Evolutionary conservation across 2,329 filamentous ascomycete genomes (phyloP).

Genomic region (Fusarium continuum): DNA sequence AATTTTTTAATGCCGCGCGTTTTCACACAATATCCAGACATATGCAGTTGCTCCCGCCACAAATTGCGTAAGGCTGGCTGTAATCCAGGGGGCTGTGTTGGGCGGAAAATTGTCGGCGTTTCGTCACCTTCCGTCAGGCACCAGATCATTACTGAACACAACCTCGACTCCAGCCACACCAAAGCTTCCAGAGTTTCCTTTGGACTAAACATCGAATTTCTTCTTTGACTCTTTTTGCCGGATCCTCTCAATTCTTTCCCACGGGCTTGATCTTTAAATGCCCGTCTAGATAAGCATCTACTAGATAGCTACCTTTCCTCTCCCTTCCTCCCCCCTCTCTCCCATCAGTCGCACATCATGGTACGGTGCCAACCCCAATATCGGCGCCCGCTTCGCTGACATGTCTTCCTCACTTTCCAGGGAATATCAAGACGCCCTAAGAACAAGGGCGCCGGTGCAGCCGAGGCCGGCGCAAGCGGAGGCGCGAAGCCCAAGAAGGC

Average conservation of each 20-base stretch:
- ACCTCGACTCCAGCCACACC: slow-evolving; percentile 44
- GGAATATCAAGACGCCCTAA: slow-evolving; percentile 55
- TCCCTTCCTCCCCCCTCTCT: slow-evolving; percentile 27
- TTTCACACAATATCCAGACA: slow-evolving; percentile 11
- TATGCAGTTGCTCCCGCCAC: slow-evolving; percentile 30
- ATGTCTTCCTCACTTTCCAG: slow-evolving; percentile 35
- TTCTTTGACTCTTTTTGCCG: slow-evolving; percentile 18
- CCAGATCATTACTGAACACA: slow-evolving; percentile 44
- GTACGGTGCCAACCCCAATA: slow-evolving; percentile 42
- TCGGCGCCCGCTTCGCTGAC: slow-evolving; percentile 25
- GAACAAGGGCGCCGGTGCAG: slow-evolving; percentile 52
- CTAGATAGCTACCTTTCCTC: slow-evolving; percentile 25
- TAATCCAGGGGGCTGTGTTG: slow-evolving; percentile 46
- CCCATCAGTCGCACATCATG: slow-evolving; percentile 43
- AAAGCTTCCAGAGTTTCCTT: slow-evolving; percentile 37
- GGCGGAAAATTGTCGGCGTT: slow-evolving; percentile 50
- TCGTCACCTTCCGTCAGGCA: slow-evolving; percentile 49
- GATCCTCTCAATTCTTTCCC: slow-evolving; percentile 12
- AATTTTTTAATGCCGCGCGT: slow-evolving; percentile 27
- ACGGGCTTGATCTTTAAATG: slow-evolving; percentile 40
- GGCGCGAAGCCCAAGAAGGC: slow-evolving; percentile 87
- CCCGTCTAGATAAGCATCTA: slow-evolving; percentile 32
- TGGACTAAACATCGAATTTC: slow-evolving; percentile 38
- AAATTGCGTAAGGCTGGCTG: slow-evolving; percentile 40
- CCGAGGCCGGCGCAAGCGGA: slow-evolving; percentile 50